phyloP scores from a whole-genome alignment of 2,329 filamentous ascomycete genomes.

The Pleurostoma richardsiae region DNA sequence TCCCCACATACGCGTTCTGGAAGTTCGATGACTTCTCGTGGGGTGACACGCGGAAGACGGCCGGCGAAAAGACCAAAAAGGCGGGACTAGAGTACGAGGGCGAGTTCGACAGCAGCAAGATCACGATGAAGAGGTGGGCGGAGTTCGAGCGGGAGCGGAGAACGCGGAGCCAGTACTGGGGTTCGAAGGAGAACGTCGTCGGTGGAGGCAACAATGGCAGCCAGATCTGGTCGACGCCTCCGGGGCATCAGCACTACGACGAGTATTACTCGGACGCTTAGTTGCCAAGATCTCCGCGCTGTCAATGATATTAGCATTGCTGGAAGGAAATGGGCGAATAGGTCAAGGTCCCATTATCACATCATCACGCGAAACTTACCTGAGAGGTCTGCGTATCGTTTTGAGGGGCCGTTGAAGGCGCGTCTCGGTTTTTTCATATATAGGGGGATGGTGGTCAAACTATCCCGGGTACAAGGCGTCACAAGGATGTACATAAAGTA shows the following conservation, averaged over 20 bases:
- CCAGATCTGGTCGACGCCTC: constrained; percentile 32
- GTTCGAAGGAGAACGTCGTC: constrained; percentile 45
- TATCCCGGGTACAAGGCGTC: too few species aligned
- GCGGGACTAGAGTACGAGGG: constrained; percentile 83
- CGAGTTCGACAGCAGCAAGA: constrained; percentile 97
- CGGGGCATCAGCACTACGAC: constrained; percentile 42
- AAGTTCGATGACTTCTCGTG: constrained; percentile 99
- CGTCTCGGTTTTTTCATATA: too few species aligned
- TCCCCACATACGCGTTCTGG: constrained; percentile 95
- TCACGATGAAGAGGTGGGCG: constrained; percentile 98
- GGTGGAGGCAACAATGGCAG: constrained; percentile 28
- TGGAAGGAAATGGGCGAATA: not conserved
- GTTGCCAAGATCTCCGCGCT: constrained; percentile 7
- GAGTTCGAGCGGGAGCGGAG: constrained; percentile 78
- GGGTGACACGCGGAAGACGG: constrained; percentile 96
- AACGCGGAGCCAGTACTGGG: constrained; percentile 45
- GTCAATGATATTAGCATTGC: not conserved
- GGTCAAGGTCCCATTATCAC: not conserved
- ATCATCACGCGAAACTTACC: too few species aligned
- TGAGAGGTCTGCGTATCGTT: too few species aligned
- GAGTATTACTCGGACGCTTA: constrained; percentile 52
- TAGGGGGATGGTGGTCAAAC: too few species aligned
- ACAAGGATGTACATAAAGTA: too few species aligned
- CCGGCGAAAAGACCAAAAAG: constrained; percentile 84
- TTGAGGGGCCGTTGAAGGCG: too few species aligned